Conservation (phyloP, 1,284 basidiomycete genomes). For the Grifola frondosa region DNA sequence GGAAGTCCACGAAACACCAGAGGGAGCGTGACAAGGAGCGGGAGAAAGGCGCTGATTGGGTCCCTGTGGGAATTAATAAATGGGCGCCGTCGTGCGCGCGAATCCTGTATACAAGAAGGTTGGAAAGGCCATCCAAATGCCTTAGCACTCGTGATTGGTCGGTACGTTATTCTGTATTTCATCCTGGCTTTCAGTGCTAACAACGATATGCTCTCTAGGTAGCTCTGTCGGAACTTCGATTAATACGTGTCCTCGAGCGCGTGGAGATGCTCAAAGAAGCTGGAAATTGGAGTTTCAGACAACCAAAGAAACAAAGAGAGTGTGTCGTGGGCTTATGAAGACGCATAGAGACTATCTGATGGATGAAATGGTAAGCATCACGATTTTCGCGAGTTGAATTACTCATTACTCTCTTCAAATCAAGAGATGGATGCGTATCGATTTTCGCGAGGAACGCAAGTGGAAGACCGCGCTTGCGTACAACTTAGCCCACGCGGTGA, state of each 20-base stretch:
- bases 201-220: conserved; percentile 52
- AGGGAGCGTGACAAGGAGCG: conserved; percentile 49
- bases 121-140: conserved; percentile 70
- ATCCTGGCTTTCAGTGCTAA: too few species aligned
- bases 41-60: conserved; percentile 56
- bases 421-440: conserved; percentile 95
- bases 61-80: conserved; percentile 64
- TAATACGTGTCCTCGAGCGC: conserved; percentile 80
- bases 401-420: conserved; percentile 6
- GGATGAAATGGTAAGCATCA: conserved; percentile 85
- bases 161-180: too few species aligned
- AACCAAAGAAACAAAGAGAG: conserved; percentile 91
- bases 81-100: conserved; percentile 71
- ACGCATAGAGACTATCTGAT: conserved; percentile 95
- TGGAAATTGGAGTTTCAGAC: conserved; percentile 89
- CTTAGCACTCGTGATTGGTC: conserved; percentile 77
- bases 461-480: conserved; percentile 92
- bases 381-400: neutral
- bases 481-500: conserved; percentile 80
- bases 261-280: conserved; percentile 84
- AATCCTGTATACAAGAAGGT: conserved; percentile 73
- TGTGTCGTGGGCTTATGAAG: conserved; percentile 75
- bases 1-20: conserved; percentile 50
- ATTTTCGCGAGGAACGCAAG: conserved; percentile 90
- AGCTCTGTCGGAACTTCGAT: conserved; percentile 72